Base-by-base conservation (phyloP, 768 basidiomycete species). In the Suillus luteus region DNA sequence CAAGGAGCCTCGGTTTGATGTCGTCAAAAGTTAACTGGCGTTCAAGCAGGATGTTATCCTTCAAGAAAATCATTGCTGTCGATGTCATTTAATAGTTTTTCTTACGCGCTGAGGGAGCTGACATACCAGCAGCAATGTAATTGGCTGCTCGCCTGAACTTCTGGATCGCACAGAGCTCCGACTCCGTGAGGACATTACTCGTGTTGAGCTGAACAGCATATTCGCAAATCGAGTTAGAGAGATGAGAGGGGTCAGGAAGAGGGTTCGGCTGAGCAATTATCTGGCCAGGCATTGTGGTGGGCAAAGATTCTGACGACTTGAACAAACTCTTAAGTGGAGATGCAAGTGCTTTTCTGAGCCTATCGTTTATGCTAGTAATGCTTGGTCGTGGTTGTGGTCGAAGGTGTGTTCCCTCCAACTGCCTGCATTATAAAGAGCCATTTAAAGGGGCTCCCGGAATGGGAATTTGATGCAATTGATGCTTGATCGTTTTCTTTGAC, bases 1-100 rank as follows among this genome's bases (percentile, higher is more conserved):
- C 92, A 9, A 94, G 82, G 31, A 94, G 83, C 69, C 92, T 86
- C 48, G 82, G 80, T 77, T 96, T 95, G 78, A 96, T 88, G 72
- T 94, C 83, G 51, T 90, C 86, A 35, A 82, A 77, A 22, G 78
- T 81, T 48, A 92, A 76, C 35, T 82, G 75, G 40, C 84, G 76
- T 64, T 89, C 84, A 38, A 95, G 76, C 2, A 93, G 81, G 12
- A 86, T 83, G 66, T 95, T 91, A 67, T 83, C 79, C 65, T 84
- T 87, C 63, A 96, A 78, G 78, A 93, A 96, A 66, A 95, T 94
- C 90, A 91, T 93, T 1, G 92, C 92, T 87, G 62, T 49, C 31
- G 61, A 46, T 2, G 22, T 1, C 15, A 24, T 9, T 68, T 62
- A 70, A 37, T 51, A 46, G 48, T 19, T 55, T n/a, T 43, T 55